These are phyloP conservation scores for Ascoidea tarda DNA, from an alignment of 805 yeast species.

Conservation along the genomic window DNA sequence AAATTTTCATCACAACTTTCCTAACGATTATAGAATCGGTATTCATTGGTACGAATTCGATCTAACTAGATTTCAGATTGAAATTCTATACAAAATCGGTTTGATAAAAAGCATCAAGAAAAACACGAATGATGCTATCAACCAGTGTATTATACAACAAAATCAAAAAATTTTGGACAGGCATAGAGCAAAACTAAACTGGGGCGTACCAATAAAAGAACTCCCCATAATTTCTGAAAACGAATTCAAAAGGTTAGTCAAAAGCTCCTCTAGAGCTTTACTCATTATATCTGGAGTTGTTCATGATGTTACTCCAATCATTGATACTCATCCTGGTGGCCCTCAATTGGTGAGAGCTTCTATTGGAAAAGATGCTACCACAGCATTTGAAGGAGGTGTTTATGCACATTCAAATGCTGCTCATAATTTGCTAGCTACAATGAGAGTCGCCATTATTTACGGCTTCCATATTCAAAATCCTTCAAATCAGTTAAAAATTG, in stretches of 20 bases:
- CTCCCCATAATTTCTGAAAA: conserved; percentile 49
- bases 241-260: conserved; percentile 26
- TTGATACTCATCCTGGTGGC: conserved; percentile 93
- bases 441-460: conserved; percentile 55
- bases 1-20: conserved; percentile 92
- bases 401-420: conserved; percentile 92
- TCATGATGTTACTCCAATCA: conserved; percentile 86
- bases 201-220: conserved; percentile 91
- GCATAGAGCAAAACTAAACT: conserved; percentile 64
- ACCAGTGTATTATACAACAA: conserved; percentile 65
- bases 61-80: conserved; percentile 72
- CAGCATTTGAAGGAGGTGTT: conserved; percentile 91
- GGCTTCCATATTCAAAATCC: neutral
- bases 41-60: conserved; percentile 63
- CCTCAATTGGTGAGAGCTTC: conserved; percentile 62
- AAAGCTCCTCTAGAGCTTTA: conserved; percentile 32
- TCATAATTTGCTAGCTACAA: conserved; percentile 75
- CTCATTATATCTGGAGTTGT: conserved; percentile 84
- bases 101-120: conserved; percentile 42
- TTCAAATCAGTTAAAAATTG: neutral
- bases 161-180: conserved; percentile 70
- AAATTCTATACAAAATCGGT: conserved; percentile 35
- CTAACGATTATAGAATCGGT: conserved; percentile 77
- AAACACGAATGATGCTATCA: conserved; percentile 31
- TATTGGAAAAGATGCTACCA: conserved; percentile 87